Evolutionary conservation across 306 rosid genomes (phyloP), one percentile per base, ranked within the genome.

Genomic region (Vigna unguiculata): DNA sequence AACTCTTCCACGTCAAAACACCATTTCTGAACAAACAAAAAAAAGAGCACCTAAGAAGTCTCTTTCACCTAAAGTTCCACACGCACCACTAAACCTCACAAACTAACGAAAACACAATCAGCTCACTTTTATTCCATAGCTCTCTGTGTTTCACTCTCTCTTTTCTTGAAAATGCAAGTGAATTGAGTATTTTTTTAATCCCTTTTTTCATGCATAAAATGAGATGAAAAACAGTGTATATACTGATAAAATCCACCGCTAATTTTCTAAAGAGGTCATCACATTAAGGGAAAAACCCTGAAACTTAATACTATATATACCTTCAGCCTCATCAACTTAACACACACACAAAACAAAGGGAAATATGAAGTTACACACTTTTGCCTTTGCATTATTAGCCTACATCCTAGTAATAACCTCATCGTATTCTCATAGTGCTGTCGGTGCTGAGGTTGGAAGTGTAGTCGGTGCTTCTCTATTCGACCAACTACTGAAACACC

Each of bases 401-500:
- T 64, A 2, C 6, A 6, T 64, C 32, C 32, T 64, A 4, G 34
- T 19, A 8, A 19, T 19, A 8, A 19, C 19, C n/a, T 40, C 71
- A 1, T 40, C 51, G 3, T 2, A 63, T 8, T 34, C 36, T 4
- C 28, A 0, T 63, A n/a, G 69, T 63, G 69, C 38, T 63, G 48
- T 4, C 1, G 69, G 69, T 15, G 85, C 77, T 9, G 83, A 69
- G 49, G 72, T 76, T 65, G 76, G 78, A 0, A 43, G 62, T 11
- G 45, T 80, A 5, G 54, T 84, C 2, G 66, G 76, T 20, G 48
- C 49, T 7, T 41, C 48, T 54, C 54, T 64, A 0, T 87, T 84
- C 47, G 16, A 84, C 2, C 53, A 79, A 36, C 13, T 87, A 65
- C 85, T 87, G 4, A 82, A 76, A 30, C 85, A 87, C 82, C 59